Conservation (phyloP, 2,329 filamentous ascomycete species). For the Penicillium crustosum region DNA sequence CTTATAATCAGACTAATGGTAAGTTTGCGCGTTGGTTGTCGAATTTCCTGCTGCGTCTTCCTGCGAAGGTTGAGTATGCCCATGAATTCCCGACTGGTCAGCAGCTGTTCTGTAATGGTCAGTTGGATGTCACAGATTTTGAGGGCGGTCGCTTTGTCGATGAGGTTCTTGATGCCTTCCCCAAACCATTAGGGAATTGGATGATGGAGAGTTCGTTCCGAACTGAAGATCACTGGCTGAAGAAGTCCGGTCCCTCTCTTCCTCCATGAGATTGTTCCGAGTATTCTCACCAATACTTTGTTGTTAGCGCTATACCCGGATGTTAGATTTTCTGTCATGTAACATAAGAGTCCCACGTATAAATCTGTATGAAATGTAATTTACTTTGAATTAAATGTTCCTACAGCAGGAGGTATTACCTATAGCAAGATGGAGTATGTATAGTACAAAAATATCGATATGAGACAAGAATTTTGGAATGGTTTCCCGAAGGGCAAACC, state of each 20-base stretch:
- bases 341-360: not conserved
- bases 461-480: not conserved
- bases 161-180: slow-evolving; percentile 26
- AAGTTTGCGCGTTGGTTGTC: slow-evolving; percentile 38
- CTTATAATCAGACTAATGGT: slow-evolving; percentile 14
- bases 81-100: slow-evolving; percentile 13
- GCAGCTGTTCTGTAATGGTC: slow-evolving; percentile 30
- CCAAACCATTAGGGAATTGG: slow-evolving; percentile 24
- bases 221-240: slow-evolving; percentile 16
- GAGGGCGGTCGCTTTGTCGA: slow-evolving; percentile 26
- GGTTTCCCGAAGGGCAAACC: not conserved
- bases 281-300: not conserved
- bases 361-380: not conserved
- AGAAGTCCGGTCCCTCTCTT: not conserved
- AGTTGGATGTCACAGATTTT: slow-evolving; percentile 20
- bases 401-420: not conserved
- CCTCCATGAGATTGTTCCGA: not conserved
- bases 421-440: not conserved
- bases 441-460: slow-evolving; percentile 2
- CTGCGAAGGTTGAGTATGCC: slow-evolving; percentile 24
- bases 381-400: not conserved
- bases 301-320: slow-evolving; percentile 9
- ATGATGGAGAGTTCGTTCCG: slow-evolving; percentile 24
- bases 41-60: slow-evolving; percentile 36
- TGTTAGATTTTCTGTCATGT: not conserved